Evolutionary conservation across 148 eudicot genomes (phyloP).

Genomic region (Arctostaphylos glauca): DNA sequence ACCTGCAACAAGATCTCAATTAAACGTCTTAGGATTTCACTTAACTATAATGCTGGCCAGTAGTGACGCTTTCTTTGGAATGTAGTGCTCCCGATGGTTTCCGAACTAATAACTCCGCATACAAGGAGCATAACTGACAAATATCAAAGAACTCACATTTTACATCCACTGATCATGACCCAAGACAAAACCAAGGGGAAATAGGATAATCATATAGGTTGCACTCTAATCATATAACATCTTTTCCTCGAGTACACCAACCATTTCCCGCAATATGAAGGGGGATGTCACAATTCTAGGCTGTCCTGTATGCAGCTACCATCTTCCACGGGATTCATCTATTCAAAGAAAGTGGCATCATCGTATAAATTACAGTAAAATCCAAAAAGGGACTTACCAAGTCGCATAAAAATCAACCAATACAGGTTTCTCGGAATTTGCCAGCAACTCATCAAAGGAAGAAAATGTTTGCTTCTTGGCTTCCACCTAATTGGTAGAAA

Average conservation of each 20-base stretch:
- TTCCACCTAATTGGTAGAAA: slow-evolving; percentile 45
- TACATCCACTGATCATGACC: not conserved
- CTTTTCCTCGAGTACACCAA: not conserved
- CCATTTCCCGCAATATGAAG: not conserved
- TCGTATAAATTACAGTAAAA: not conserved
- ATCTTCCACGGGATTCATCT: not conserved
- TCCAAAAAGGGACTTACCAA: slow-evolving; percentile 44
- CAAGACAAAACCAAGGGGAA: not conserved
- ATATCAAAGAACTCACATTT: not conserved
- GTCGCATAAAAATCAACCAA: slow-evolving; percentile 94
- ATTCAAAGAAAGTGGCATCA: not conserved
- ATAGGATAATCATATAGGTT: not conserved
- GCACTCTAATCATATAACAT: not conserved
- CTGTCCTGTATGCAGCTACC: not conserved
- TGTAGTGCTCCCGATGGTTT: not conserved
- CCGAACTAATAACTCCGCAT: not conserved
- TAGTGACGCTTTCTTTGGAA: not conserved
- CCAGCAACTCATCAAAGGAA: slow-evolving; percentile 64
- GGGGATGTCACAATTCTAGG: not conserved
- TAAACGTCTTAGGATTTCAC: not conserved
- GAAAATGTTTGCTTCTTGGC: slow-evolving; percentile 78
- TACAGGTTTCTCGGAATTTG: slow-evolving; percentile 72
- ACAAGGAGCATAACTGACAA: slow-evolving; percentile 3
- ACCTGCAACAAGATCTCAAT: slow-evolving; percentile 47
- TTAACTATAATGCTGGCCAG: not conserved